Evolutionary conservation across 805 yeast species (phyloP), one percentile per base, ranked within the genome.

Genomic region (Candida maltosa): DNA sequence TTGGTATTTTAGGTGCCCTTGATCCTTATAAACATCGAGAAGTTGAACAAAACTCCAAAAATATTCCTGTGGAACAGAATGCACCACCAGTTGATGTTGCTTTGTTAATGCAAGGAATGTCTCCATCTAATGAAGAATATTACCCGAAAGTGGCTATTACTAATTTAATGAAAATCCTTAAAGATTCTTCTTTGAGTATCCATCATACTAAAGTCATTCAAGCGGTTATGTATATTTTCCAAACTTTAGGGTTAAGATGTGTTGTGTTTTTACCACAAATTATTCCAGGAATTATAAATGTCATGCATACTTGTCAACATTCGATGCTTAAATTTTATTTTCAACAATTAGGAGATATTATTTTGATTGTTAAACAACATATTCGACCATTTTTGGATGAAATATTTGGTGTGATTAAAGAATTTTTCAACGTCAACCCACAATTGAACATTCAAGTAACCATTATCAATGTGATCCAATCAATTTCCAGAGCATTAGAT

Each of bases 1-100:
- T 93, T 38, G 99, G 99, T 52, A 88, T 89, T 22, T 65, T 93
- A 27, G 99, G 99, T 44, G 98, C 98, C 0, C 65, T 93, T 31
- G 98, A 93, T 59, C 99, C 99, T 1, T 93, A 91, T 54, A 89
- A 87, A 52, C 94, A 88, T 47, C 78, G 96, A 37, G 96, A 87
- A 48, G 86, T 89, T 7, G 97, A 89, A 53, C 80, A 86, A 38
- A 71, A 70, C 1, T 74, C 83, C 1, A 78, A 74, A 49, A 69
- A 46, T 29, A 61, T 61, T 5, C 66, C 71, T 0, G 82, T 76
- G 1, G 94, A 86, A 45, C 91, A 86, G 42, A 84, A 84, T 50
- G 87, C 91, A 2, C 93, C 96, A 3, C 83, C 97, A 0, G 78
- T 88, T 5, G 98, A 93, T 49, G 84, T 91, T 45, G 87, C 91